Evolutionary conservation across 805 yeast species (phyloP), one percentile per base, ranked within the genome.

Genomic region (Starmera quercuum): DNA sequence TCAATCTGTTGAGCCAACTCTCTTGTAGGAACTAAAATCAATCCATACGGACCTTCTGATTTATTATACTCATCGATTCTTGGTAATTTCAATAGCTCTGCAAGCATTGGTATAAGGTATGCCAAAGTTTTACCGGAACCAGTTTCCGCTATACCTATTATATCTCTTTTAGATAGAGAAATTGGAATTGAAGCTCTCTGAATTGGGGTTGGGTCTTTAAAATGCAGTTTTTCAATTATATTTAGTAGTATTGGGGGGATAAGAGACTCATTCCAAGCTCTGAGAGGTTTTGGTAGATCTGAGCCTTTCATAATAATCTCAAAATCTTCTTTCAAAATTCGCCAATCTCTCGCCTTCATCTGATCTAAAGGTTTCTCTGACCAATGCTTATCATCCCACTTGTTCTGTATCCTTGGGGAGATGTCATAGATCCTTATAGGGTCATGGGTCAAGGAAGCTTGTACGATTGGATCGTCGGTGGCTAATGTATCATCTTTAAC

Each of bases 71-170:
- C 68, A 36, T 68, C 71, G 18, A 73, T 46, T 14, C 63, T 51
- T 1, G 76, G 74, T 27, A 61, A 56, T 49, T 55, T 70, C 58
- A 58, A 41, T 12, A 81, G 61, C 42, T 74, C 76, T 2, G 75
- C 53, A 8, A 83, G 50, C 32, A 85, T 57, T 0, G 98, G 97
- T 2, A 90, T 56, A 9, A 83, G 53, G 56, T 79, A 90, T 2
- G 94, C 81, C 10, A 88, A 63, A 0, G 98, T 90, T 53, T 92
- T 90, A 47, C 98, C 98, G 2, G 95, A 83, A 10, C 98, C 98
- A 0, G 98, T 90, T 45, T 87, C 87, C 0, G 97, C 97, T n/a
- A 88, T 72, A 11, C 95, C 97, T 15, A 88, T 66, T 2, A 84
- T 64, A 53, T 90, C 96, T 17, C 74, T 58, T 4, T 68, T 61